A percentile compares a stretch with the other conserved stretches of the same genome.
phyloP scores from a whole-genome alignment of 1,284 basidiomycete genomes.

The Schizophyllum amplum region DNA sequence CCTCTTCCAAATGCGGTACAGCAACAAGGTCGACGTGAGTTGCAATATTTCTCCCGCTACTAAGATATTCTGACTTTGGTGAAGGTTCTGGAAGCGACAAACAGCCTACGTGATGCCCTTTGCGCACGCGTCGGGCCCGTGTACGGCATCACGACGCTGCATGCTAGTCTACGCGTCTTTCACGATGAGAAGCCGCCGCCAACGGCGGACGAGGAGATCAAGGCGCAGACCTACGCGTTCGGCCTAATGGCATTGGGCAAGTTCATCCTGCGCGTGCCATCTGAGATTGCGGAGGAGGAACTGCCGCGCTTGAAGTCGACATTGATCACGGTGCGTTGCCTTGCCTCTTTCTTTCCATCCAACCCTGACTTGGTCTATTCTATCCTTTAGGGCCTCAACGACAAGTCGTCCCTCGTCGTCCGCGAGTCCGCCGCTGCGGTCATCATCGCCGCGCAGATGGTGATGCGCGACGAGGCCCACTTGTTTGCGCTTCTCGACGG shows the following conservation, averaged over 20 bases:
- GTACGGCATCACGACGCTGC: slow-evolving; percentile 75
- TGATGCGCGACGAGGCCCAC: slow-evolving; percentile 72
- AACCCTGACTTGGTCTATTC: neutral
- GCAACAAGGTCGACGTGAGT: slow-evolving; percentile 58
- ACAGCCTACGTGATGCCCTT: slow-evolving; percentile 66
- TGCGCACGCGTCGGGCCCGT: slow-evolving; percentile 68
- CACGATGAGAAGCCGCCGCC: slow-evolving; percentile 38
- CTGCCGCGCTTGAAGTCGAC: slow-evolving; percentile 64
- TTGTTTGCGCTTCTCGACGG: slow-evolving; percentile 72
- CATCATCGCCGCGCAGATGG: slow-evolving; percentile 73
- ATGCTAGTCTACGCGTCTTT: slow-evolving; percentile 60
- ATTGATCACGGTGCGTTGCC: slow-evolving; percentile 51
- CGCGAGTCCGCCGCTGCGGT: slow-evolving; percentile 73
- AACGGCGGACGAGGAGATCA: slow-evolving; percentile 38
- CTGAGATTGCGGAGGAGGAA: slow-evolving; percentile 80
- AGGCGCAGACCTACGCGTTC: slow-evolving; percentile 65
- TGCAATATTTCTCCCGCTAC: neutral
- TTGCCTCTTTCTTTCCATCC: neutral
- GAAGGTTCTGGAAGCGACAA: slow-evolving; percentile 74
- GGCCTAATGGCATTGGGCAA: slow-evolving; percentile 74
- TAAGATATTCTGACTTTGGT: slow-evolving; percentile 3
- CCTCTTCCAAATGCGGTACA: slow-evolving; percentile 57
- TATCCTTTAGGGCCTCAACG: slow-evolving; percentile 60
- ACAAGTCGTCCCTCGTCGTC: slow-evolving; percentile 62
- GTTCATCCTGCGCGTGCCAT: slow-evolving; percentile 69